Evolutionary conservation across 148 eudicot genomes (phyloP), one percentile per base, ranked within the genome.

Genomic region (Cornus kousa): DNA sequence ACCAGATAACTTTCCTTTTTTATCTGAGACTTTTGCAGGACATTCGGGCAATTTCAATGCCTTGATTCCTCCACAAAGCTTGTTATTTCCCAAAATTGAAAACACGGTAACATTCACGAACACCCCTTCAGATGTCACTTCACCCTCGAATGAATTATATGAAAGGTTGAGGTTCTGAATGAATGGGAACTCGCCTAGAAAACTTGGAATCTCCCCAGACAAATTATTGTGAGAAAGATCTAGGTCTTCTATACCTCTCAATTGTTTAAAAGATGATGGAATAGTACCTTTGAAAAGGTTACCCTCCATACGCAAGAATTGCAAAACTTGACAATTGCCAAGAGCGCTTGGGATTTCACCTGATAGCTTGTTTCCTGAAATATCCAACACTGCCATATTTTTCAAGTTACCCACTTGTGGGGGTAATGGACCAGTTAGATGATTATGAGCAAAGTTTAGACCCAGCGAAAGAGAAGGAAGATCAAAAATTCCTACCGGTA

Each of bases 171-270:
- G 39, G 24, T 20, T 3, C 14, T 75, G 5, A 48, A 31, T 16
- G 3, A 35, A 7, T 5, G 1, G 16, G 2, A 67, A 35, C 22
- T 31, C 11, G 0, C 17, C 73, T 0, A 83, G 57, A 59, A 64
- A 70, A 0, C 5, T 39, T 7, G 85, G 82, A 65, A 83, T 76
- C 9, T 17, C 24, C 5, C 85, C 80, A 1, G 77, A 79, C 13
- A 83, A 67, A 10, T 72, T 72, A 43, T 83, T 83, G 20, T 22
- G 35, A 3, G 82, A 83, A 55, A 75, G 17, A 67, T 76, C 82
- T 19, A 83, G 32, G 6, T 17, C 3, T 67, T 53, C 62, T 53
- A 83, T 12, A 23, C 43, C 71, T 50, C 40, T 79, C 17, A 79
- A 17, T 7, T 23, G n/a, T 24, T 31, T 19, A 5, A 83, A 67